Percentiles rank a stretch among this genome's conserved stretches.
Evolutionary conservation across 768 basidiomycete species (phyloP).

Genomic region (Collybia mongolica): DNA sequence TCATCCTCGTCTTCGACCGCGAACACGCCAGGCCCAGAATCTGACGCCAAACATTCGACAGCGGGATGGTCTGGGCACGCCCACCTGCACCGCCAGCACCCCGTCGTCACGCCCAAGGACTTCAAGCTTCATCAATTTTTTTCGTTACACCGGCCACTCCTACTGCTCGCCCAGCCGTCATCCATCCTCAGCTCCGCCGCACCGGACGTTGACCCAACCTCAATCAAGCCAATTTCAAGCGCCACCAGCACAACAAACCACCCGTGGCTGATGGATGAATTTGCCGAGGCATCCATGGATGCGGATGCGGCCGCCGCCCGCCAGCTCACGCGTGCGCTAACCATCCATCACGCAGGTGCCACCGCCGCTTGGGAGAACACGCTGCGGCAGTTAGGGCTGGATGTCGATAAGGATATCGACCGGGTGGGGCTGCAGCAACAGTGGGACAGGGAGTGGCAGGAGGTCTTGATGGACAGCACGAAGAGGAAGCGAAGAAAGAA

Average conservation of each 20-base stretch:
- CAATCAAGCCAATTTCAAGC: constrained; percentile 11
- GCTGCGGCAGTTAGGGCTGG: constrained; percentile 63
- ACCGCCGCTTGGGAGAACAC: constrained; percentile 69
- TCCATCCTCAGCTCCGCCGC: constrained; percentile 43
- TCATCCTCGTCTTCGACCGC: constrained; percentile 17
- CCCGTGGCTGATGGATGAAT: constrained; percentile 35
- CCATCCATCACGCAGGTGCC: constrained; percentile 62
- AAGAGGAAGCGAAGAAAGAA: constrained; percentile 88
- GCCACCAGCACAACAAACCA: constrained; percentile 14
- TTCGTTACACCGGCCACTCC: constrained; percentile 75
- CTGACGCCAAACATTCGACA: neutral
- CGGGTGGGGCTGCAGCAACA: constrained; percentile 51
- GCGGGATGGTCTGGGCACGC: neutral
- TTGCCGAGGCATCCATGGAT: constrained; percentile 54
- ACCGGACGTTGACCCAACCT: constrained; percentile 14
- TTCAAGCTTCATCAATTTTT: constrained; percentile 86
- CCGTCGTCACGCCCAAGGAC: constrained; percentile 60
- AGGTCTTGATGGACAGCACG: constrained; percentile 74
- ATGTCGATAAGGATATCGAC: constrained; percentile 46
- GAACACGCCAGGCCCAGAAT: neutral
- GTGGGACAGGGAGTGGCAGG: constrained; percentile 59
- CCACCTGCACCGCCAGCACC: constrained; percentile 38
- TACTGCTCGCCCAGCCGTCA: constrained; percentile 63
- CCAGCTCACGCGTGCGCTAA: constrained; percentile 72
- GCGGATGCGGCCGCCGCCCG: constrained; percentile 80